Evolutionary conservation across 2,329 filamentous ascomycete genomes (phyloP).

Genomic region (Stylonectria norvegica): DNA sequence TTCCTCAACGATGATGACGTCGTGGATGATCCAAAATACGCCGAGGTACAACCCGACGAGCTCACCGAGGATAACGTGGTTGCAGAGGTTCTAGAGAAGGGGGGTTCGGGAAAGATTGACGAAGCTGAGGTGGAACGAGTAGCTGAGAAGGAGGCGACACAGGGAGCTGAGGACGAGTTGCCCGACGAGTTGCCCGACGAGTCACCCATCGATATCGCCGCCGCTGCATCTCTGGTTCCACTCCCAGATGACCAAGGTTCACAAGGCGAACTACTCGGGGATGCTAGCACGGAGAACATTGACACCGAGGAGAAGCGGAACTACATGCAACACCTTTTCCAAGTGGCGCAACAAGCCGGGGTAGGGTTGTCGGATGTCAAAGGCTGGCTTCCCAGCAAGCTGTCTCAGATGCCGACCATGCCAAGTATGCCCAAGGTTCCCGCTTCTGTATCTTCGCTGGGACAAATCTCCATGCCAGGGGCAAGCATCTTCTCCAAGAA

Average conservation of each 20-base stretch:
- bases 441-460: constrained; percentile 27
- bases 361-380: constrained; percentile 36
- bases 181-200: constrained; percentile 38
- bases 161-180: too few relatives aligned
- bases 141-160: constrained; percentile 7
- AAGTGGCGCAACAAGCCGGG: constrained; percentile 47
- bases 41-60: constrained; percentile 37
- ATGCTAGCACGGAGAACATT: constrained; percentile 32
- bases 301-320: constrained; percentile 36
- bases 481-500: constrained; percentile 32
- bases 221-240: constrained; percentile 48
- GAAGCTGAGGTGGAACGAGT: constrained; percentile 2
- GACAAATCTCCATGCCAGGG: constrained; percentile 31
- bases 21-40: constrained; percentile 46
- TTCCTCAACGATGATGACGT: constrained; percentile 44
- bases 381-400: constrained; percentile 44
- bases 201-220: constrained; percentile 51
- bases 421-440: constrained; percentile 31
- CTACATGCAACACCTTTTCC: constrained; percentile 50
- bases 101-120: constrained; percentile 13
- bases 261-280: constrained; percentile 30
- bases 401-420: constrained; percentile 34
- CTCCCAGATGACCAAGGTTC: constrained; percentile 41
- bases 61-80: constrained; percentile 27
- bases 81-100: constrained; percentile 22